Conservation (phyloP, 2,329 filamentous ascomycete species). For the Colletotrichum salicis region DNA sequence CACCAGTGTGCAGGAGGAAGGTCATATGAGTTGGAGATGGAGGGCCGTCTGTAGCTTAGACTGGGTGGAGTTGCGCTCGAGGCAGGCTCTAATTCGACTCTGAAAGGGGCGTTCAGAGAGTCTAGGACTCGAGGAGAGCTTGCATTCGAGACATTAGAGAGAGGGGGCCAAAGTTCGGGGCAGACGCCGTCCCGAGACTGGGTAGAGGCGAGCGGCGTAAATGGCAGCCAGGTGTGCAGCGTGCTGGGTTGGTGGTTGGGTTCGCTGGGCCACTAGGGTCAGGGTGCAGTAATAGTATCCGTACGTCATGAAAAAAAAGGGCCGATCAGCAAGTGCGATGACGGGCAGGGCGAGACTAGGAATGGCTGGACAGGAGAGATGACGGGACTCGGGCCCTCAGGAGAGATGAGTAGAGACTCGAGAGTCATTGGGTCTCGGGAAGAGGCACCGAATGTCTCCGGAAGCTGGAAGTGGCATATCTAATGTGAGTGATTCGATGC, state of each 20-base stretch:
- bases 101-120: background rate
- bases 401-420: background rate
- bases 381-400: background rate
- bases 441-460: background rate
- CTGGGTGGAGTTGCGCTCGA: background rate
- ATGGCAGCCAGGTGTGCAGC: background rate
- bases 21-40: slow-evolving; percentile 19
- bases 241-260: background rate
- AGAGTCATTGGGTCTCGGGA: background rate
- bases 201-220: background rate
- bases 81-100: background rate
- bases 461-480: background rate
- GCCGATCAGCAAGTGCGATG: slow-evolving; percentile 21
- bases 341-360: slow-evolving; percentile 6
- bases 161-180: background rate
- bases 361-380: background rate
- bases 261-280: background rate
- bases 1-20: background rate
- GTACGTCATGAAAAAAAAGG: slow-evolving; percentile 31
- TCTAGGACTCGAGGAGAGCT: background rate
- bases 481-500: background rate
- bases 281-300: background rate
- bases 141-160: background rate
- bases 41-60: slow-evolving; percentile 11
- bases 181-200: slow-evolving; percentile 2